Base-by-base conservation (phyloP, 352 stramenopile genomes). In the Phytophthora macrochlamydospora region DNA sequence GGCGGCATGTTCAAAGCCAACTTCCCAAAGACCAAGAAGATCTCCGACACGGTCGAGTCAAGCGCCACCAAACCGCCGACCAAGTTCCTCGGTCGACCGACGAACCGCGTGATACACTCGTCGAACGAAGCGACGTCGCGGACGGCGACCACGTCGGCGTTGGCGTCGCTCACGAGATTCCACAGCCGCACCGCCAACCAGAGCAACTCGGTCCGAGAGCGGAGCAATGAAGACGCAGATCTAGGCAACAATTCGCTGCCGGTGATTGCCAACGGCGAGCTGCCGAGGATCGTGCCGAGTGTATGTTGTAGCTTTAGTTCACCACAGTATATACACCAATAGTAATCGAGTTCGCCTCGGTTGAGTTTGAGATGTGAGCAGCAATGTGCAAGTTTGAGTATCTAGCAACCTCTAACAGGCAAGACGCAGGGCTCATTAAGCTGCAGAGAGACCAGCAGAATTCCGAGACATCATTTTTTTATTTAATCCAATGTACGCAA, bases 111-210 rank as follows among this genome's bases (percentile, higher is more conserved):
- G 18, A 71, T n/a, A 31, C 51, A 53, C 24, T 53, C 56, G 6
- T 52, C 59, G 0, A 78, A 71, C 2, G 74, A 77, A 4, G 57
- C 61, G 13, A 66, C 44, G 2, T 79, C 66, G 0, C 70, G 73
- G 2, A 73, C 54, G 30, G 42, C 62, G 32, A 65, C 62, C 0
- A 56, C 72, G 8, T 82, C 73, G 3, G 69, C 65, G 6, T 67
- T 87, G 33, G 64, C 78, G 33, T 77, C 78, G n/a, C 64, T 89
- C 28, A 73, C 75, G n/a, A 73, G 77, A 3, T 85, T 89, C 51
- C 69, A 71, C 42, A 54, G 58, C 32, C 62, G 67, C 44, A 57
- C 43, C 18, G 63, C 57, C 35, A 81, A 71, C 52, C 76, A 85
- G 49, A 76, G 67, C 46, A 76, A 49, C 52, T 69, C 51, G 13